These are phyloP conservation scores for Verbena officinalis DNA, from an alignment of 257 asterid genomes.

Conservation along the genomic window DNA sequence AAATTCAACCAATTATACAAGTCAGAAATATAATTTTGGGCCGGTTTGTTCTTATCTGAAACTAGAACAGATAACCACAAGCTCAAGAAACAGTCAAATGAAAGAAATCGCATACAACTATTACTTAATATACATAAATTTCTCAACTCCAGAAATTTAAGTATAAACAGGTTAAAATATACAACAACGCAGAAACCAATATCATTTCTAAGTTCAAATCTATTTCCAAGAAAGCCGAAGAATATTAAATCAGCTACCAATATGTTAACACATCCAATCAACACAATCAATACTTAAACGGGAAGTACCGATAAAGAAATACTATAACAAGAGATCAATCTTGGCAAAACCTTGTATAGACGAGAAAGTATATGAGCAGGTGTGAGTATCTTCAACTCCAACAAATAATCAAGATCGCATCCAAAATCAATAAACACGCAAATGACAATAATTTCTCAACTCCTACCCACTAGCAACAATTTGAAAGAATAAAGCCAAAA, in stretches of 20 bases:
- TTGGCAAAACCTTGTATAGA: constrained; percentile 12
- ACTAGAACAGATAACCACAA: constrained; percentile 6
- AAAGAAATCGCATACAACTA: constrained; percentile 18
- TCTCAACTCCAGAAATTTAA: neutral
- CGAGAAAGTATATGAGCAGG: constrained; percentile 7
- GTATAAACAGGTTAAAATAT: neutral
- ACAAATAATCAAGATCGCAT: constrained; percentile 20
- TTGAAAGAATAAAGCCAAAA: constrained; percentile 20
- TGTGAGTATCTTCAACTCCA: neutral
- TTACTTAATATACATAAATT: neutral
- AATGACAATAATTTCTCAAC: constrained; percentile 14
- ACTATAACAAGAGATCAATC: constrained; percentile 1
- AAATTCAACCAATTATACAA: constrained; percentile 12
- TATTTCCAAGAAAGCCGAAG: neutral
- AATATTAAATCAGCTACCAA: neutral
- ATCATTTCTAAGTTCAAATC: constrained; percentile 6
- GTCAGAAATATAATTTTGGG: constrained; percentile 1
- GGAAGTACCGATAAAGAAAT: neutral
- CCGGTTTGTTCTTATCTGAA: neutral
- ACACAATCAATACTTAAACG: neutral
- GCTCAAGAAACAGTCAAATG: neutral
- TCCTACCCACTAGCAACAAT: constrained; percentile 12
- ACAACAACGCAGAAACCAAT: constrained; percentile 9
- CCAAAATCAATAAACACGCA: constrained; percentile 17
- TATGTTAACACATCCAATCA: constrained; percentile 7